Evolutionary conservation across 2,329 filamentous ascomycete species (phyloP).

Genomic region (Xylaria sp.): DNA sequence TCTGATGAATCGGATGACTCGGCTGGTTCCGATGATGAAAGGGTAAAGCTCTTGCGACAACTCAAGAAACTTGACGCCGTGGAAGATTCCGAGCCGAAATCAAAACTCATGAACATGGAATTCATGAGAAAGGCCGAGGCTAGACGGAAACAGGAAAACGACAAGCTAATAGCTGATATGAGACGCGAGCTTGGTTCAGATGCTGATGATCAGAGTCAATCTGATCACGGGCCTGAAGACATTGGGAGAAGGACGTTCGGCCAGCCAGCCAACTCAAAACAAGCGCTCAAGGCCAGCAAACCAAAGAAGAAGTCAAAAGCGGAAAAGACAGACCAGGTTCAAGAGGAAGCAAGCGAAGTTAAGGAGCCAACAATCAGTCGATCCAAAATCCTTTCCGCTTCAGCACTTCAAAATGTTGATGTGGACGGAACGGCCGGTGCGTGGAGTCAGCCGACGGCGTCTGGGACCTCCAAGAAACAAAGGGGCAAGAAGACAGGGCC

Average conservation of each 20-base stretch:
- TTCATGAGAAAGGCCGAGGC: conserved; percentile 95
- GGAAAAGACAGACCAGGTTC: conserved; percentile 52
- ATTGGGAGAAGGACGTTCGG: conserved; percentile 79
- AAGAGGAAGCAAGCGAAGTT: conserved; percentile 52
- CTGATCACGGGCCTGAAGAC: conserved; percentile 63
- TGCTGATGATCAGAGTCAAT: conserved; percentile 59
- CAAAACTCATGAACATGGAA: conserved; percentile 82
- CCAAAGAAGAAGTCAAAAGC: conserved; percentile 51
- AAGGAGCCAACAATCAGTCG: conserved; percentile 40
- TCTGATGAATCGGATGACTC: conserved; percentile 63
- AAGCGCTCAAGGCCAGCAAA: conserved; percentile 23
- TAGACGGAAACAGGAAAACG: conserved; percentile 79
- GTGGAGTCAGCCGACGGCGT: conserved; percentile 45
- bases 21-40: conserved; percentile 66
- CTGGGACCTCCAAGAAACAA: conserved; percentile 42
- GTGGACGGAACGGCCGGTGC: conserved; percentile 44
- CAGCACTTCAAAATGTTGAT: conserved; percentile 29
- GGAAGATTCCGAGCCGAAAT: conserved; percentile 64
- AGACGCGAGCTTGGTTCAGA: conserved; percentile 76
- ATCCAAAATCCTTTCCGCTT: conserved; percentile 41
- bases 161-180: conserved; percentile 76
- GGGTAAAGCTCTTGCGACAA: conserved; percentile 60
- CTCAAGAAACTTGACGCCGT: conserved; percentile 58
- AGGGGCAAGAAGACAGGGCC: conserved; percentile 42
- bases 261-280: conserved; percentile 52